Evolutionary conservation across 1,284 basidiomycete species (phyloP).

Genomic region (Cystobasidiaceae sp.): DNA sequence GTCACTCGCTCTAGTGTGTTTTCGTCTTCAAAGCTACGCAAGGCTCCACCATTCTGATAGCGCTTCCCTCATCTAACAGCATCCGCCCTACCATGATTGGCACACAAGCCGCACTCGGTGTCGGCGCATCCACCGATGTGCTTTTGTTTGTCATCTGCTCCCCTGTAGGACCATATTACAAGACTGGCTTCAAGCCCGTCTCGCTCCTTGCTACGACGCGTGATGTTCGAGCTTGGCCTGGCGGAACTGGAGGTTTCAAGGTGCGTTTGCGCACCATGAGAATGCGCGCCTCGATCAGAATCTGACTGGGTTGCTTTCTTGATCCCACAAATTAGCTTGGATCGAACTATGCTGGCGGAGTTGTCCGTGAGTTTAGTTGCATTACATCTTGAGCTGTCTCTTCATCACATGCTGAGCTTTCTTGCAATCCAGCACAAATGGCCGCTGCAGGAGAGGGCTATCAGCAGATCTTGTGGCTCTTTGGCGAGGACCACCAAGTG

Average conservation of each 20-base stretch:
- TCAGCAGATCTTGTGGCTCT: slow-evolving; percentile 91
- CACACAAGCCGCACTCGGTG: slow-evolving; percentile 80
- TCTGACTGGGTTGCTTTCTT: background rate
- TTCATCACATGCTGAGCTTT: background rate
- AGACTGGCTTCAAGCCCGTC: slow-evolving; percentile 91
- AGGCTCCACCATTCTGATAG: slow-evolving; percentile 52
- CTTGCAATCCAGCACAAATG: slow-evolving; percentile 70
- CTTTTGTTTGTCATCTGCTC: slow-evolving; percentile 85
- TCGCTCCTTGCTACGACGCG: slow-evolving; percentile 85
- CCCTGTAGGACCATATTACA: slow-evolving; percentile 81
- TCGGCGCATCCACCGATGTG: slow-evolving; percentile 79
- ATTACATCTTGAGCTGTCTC: too few species aligned
- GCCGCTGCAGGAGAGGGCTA: slow-evolving; percentile 79
- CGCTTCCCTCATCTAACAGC: background rate
- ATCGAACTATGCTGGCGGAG: slow-evolving; percentile 76
- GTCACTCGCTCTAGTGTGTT: slow-evolving; percentile 74
- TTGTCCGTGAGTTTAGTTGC: slow-evolving; percentile 52
- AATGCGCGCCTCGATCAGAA: slow-evolving; percentile 4
- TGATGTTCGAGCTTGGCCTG: slow-evolving; percentile 81
- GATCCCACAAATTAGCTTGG: slow-evolving; percentile 16
- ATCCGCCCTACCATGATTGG: slow-evolving; percentile 73
- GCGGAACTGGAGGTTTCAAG: slow-evolving; percentile 82
- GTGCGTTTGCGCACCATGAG: slow-evolving; percentile 65
- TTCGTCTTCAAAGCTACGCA: too few species aligned
- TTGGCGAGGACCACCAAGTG: slow-evolving; percentile 76